A percentile compares a stretch with the other conserved stretches of the same genome.
These are phyloP conservation scores for Lentinula novae-zelandiae DNA, from an alignment of 1,284 basidiomycete species.

Conservation along the genomic window DNA sequence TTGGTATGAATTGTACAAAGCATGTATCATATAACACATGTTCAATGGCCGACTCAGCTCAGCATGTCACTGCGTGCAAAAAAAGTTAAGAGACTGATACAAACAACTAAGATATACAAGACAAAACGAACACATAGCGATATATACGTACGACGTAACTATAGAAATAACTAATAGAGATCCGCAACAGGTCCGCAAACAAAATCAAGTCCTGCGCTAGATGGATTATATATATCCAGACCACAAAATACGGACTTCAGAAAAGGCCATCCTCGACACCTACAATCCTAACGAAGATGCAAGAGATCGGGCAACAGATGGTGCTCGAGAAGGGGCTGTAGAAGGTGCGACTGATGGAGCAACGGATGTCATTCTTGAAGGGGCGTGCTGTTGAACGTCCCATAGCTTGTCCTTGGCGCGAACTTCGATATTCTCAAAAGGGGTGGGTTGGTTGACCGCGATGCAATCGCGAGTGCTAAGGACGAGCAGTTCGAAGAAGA, in stretches of 20 bases:
- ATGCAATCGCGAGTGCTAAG: conserved; percentile 91
- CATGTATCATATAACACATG: too few relatives aligned
- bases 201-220: background rate
- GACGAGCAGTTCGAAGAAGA: conserved; percentile 97
- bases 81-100: background rate
- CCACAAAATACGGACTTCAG: background rate
- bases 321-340: conserved; percentile 24
- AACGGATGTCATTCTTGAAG: conserved; percentile 28
- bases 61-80: too few relatives aligned
- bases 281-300: conserved; percentile 28
- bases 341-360: conserved; percentile 31
- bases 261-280: background rate
- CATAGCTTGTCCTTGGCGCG: conserved; percentile 81
- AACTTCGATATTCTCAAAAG: conserved; percentile 88
- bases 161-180: background rate
- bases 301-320: conserved; percentile 28
- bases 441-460: conserved; percentile 66
- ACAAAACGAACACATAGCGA: background rate
- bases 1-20: too few relatives aligned
- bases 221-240: background rate
- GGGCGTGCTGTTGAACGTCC: conserved; percentile 57
- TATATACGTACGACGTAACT: background rate
- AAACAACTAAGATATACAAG: background rate
- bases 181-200: background rate
- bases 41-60: background rate